phyloP scores from a whole-genome alignment of 75 land plant species.

The Sequoiadendron giganteum region DNA sequence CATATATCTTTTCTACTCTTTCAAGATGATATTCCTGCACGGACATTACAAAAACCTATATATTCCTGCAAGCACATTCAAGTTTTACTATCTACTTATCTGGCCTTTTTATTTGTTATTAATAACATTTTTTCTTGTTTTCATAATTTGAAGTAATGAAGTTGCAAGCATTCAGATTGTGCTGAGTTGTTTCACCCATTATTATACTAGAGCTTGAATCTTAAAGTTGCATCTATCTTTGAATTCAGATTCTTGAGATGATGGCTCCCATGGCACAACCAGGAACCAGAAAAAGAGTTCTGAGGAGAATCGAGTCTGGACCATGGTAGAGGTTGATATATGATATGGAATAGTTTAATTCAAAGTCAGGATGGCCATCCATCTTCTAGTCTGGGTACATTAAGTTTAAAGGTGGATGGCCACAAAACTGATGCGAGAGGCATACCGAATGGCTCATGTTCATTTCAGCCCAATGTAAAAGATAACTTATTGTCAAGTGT shows the following conservation, averaged over 20 bases:
- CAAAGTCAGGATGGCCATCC: constrained; percentile 1
- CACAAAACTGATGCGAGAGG: background rate
- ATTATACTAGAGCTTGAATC: background rate
- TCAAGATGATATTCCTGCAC: background rate
- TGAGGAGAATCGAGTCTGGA: background rate
- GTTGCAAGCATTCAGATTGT: background rate
- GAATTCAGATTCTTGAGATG: constrained; percentile 10
- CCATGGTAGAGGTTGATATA: constrained; percentile 4
- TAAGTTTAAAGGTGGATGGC: background rate
- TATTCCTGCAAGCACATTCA: background rate
- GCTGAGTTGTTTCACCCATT: background rate
- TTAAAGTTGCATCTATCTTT: background rate
- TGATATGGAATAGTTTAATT: background rate
- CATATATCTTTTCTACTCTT: background rate
- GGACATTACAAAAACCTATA: background rate
- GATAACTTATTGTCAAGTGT: background rate
- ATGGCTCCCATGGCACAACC: background rate
- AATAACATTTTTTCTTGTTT: background rate
- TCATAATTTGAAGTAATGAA: background rate
- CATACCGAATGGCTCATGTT: background rate
- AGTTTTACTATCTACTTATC: background rate
- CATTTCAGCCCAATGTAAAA: background rate
- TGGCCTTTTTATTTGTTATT: background rate
- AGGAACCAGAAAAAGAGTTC: constrained; percentile 7
- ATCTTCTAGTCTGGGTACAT: background rate